Base-by-base conservation (phyloP, 192 early-diverging fungal species). In the Lobosporangium transversale region DNA sequence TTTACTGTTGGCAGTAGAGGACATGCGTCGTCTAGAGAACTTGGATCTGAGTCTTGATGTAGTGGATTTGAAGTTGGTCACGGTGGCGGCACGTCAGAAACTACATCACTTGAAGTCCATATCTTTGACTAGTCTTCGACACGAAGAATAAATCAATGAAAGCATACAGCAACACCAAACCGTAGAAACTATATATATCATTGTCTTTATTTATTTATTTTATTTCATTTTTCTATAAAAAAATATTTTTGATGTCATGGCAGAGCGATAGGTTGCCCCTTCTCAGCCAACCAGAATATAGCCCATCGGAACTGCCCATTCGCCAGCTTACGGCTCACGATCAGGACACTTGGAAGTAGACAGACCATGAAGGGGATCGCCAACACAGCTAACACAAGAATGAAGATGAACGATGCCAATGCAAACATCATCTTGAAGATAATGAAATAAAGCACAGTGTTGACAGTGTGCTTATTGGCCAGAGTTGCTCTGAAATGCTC, bases 271-370 rank as follows among this genome's bases (percentile, higher is more conserved):
- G 70, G 70, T 18, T 56, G 37, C 9, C 31, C 26, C 47, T 67
- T 62, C 42, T 76, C 65, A 3, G 63, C 35, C 17, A 76, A 35
- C 73, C 73, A 76, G 12, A 61, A 43, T n/a, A 76, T 37, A 1
- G 73, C 63, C 63, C 58, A 76, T 21, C 73, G 58, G 47, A 66
- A 76, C 36, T 76, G 73, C 58, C 73, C 58, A 42, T 49, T 48
- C 2, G 51, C 49, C 43, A 76, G 33, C 47, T 15, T 37, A 4
- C 64, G 73, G 11, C 35, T 33, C 2, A 76, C 30, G 15, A 53
- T 32, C 49, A 76, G 26, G 40, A 76, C 6, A 1, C 62, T 48
- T 3, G 73, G 73, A 27, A 76, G 24, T 15, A 76, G 45, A 35
- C 73, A 76, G 10, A 76, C 29, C 53, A 67, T 67, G 24, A 76